Percentiles rank a stretch among this genome's conserved stretches.
Evolutionary conservation across 257 asterid genomes (phyloP).

Genomic region (Jasminum sambac): DNA sequence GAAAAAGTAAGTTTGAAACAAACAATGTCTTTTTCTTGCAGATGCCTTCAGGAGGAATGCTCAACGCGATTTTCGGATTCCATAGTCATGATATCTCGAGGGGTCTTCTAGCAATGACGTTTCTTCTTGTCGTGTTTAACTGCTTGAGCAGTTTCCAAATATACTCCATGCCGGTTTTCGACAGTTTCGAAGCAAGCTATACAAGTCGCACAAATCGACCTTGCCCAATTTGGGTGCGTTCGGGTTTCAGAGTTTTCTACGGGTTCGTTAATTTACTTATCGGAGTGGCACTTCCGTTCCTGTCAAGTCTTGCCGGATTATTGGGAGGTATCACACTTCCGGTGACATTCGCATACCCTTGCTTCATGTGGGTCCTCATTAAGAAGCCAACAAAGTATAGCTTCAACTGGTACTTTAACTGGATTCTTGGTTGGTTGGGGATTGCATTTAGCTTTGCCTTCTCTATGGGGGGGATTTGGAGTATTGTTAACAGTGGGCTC

Average conservation of each 20-base stretch:
- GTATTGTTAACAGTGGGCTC: conserved; percentile 83
- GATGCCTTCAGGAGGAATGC: conserved; percentile 97
- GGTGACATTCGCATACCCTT: conserved; percentile 97
- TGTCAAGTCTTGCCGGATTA: conserved; percentile 93
- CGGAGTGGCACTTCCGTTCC: conserved; percentile 94
- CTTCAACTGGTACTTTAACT: conserved; percentile 85
- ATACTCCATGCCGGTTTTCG: conserved; percentile 97
- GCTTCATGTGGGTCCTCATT: conserved; percentile 96
- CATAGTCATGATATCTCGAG: conserved; percentile 88
- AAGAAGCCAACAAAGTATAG: conserved; percentile 76
- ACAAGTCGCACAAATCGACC: conserved; percentile 88
- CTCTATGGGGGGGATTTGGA: conserved; percentile 96
- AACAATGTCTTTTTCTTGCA: conserved; percentile 28
- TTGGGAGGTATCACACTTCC: conserved; percentile 96
- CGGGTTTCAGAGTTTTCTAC: conserved; percentile 84
- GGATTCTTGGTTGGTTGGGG: conserved; percentile 91
- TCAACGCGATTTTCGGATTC: conserved; percentile 70
- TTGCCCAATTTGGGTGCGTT: conserved; percentile 95
- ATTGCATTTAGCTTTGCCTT: conserved; percentile 91
- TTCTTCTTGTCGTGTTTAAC: conserved; percentile 93
- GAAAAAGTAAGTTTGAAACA: neutral
- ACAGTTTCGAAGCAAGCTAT: conserved; percentile 93
- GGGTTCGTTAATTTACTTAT: conserved; percentile 77
- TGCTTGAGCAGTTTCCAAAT: conserved; percentile 98
- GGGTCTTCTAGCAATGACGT: conserved; percentile 83